Conservation (phyloP, 2,329 filamentous ascomycete species). For the Xylariaceae sp. region DNA sequence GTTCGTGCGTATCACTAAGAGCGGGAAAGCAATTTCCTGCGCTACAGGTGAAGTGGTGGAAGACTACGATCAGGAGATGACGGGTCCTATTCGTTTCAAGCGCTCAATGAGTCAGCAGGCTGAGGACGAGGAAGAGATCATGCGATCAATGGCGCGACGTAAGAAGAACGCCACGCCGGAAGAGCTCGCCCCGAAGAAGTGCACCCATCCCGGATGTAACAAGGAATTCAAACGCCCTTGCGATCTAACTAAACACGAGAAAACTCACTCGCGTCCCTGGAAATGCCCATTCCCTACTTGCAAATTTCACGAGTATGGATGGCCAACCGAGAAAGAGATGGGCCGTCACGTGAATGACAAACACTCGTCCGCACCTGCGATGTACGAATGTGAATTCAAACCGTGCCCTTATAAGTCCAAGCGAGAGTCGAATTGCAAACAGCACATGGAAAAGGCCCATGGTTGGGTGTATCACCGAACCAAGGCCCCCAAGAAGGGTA, state of each 20-base stretch:
- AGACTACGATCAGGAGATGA: constrained; percentile 44
- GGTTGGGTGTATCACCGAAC: constrained; percentile 87
- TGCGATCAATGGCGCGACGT: constrained; percentile 90
- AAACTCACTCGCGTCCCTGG: constrained; percentile 94
- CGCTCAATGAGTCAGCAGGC: constrained; percentile 66
- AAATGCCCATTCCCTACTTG: constrained; percentile 81
- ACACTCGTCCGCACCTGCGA: constrained; percentile 74
- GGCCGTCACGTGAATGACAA: constrained; percentile 96
- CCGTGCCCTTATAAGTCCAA: constrained; percentile 93
- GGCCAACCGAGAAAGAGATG: constrained; percentile 97
- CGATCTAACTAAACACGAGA: constrained; percentile 96
- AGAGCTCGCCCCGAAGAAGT: constrained; percentile 76
- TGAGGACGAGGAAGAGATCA: constrained; percentile 77
- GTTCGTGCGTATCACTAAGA: constrained; percentile 77
- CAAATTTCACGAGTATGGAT: constrained; percentile 87
- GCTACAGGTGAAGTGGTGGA: constrained; percentile 66
- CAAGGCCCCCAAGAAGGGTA: constrained; percentile 76
- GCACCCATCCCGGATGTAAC: constrained; percentile 71
- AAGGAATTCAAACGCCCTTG: constrained; percentile 97
- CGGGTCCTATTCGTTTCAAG: constrained; percentile 56
- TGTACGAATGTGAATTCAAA: constrained; percentile 80
- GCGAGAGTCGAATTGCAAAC: constrained; percentile 94
- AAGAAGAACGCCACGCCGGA: constrained; percentile 90
- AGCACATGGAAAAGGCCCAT: constrained; percentile 98
- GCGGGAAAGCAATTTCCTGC: constrained; percentile 77